These are phyloP conservation scores for Clonostachys solani DNA, from an alignment of 2,329 filamentous ascomycete genomes.

Conservation along the genomic window DNA sequence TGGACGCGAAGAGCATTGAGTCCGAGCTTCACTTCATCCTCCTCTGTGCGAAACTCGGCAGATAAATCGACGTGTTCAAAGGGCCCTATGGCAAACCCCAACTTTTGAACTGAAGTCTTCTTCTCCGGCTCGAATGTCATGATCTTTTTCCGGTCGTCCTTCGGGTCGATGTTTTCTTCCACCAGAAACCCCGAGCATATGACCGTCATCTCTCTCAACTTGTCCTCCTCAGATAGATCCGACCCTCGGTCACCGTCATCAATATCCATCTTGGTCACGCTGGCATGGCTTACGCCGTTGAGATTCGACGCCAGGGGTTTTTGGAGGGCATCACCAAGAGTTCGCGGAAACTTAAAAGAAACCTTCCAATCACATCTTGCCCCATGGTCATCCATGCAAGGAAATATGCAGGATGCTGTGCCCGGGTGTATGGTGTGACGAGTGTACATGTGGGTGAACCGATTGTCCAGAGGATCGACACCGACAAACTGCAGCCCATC, in stretches of 20 bases:
- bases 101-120: conserved; percentile 77
- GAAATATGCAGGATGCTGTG: conserved; percentile 81
- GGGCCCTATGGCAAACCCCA: conserved; percentile 90
- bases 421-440: conserved; percentile 76
- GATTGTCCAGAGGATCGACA: conserved; percentile 69
- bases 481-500: conserved; percentile 94
- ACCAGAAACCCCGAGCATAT: conserved; percentile 87
- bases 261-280: conserved; percentile 29
- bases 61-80: conserved; percentile 89
- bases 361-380: conserved; percentile 85
- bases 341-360: conserved; percentile 79
- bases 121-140: conserved; percentile 77
- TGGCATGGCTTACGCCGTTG: conserved; percentile 19
- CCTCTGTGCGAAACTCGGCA: conserved; percentile 81
- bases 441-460: conserved; percentile 91
- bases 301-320: conserved; percentile 38
- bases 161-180: conserved; percentile 74
- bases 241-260: conserved; percentile 31
- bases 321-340: conserved; percentile 71
- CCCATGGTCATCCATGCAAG: conserved; percentile 83
- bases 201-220: conserved; percentile 81
- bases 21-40: conserved; percentile 87
- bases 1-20: conserved; percentile 84
- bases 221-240: conserved; percentile 70
- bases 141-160: conserved; percentile 78